Base-by-base conservation (phyloP, 306 rosid genomes). In the Parietaria judaica region DNA sequence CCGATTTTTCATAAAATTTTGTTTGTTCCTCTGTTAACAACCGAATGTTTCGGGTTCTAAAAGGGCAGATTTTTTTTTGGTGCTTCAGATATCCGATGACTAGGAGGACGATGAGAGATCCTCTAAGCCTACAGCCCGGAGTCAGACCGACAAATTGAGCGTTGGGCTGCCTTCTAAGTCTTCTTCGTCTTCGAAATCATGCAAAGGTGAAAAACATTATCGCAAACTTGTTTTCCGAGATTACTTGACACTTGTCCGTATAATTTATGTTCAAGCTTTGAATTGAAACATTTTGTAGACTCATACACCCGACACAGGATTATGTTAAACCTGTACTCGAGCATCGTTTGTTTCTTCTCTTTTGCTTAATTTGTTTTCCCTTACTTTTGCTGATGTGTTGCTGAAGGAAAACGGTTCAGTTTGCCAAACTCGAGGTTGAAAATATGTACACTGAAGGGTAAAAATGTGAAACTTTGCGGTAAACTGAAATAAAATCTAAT, bases 361-460 rank as follows among this genome's bases (percentile, higher is more conserved):
- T 34, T 61, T 54, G 52, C 15, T 63, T 48, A 62, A 76, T 11
- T 49, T 8, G 10, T 64, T n/a, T 69, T 14, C 74, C n/a, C n/a
- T n/a, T n/a, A n/a, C n/a, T n/a, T n/a, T n/a, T n/a, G n/a, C n/a
- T 74, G 17, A 55, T 44, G 66, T 35, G 36, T 60, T 61, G 70
- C 35, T 70, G 60, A 73, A 88, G 97, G 98, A 39, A 91, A 91
- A 77, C 77, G 98, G 68, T 91, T 76, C 85, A 88, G 96, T 74
- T 79, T 91, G 72, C 95, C 98, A 60, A 91, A 91, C 74, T 88
- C 98, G 36, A 84, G 96, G 86, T 88, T 92, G 73, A 92, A n/a
- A n/a, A n/a, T n/a, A n/a, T n/a, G n/a, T n/a, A n/a, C n/a, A n/a
- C n/a, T n/a, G n/a, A n/a, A n/a, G n/a, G n/a, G n/a, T n/a, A n/a